Evolutionary conservation across 2,329 filamentous ascomycete species (phyloP).

Genomic region (Paecilomyces niveus): DNA sequence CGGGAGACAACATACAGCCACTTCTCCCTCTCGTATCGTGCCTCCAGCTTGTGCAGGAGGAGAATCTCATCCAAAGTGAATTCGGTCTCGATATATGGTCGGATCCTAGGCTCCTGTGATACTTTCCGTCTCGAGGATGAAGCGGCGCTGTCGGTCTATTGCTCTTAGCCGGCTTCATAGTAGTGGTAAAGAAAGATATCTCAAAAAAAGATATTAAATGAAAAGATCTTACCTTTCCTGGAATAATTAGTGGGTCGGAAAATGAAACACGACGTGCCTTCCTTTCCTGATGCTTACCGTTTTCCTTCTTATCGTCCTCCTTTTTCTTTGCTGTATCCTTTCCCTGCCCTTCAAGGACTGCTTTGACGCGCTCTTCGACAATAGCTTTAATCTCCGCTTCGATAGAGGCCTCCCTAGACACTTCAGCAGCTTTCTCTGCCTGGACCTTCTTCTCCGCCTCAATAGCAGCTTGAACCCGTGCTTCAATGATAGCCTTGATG

Average conservation of each 20-base stretch:
- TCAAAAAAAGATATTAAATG: neutral
- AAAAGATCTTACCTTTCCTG: conserved; percentile 8
- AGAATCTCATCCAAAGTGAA: conserved; percentile 19
- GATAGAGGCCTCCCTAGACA: neutral
- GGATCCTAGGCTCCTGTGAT: conserved; percentile 6
- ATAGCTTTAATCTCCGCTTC: neutral
- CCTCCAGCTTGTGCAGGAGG: conserved; percentile 38
- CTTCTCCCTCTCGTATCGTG: conserved; percentile 34
- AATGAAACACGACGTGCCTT: conserved; percentile 12
- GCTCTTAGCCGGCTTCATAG: neutral
- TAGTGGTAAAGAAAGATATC: neutral
- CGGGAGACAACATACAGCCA: conserved; percentile 42
- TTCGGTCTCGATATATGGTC: conserved; percentile 18
- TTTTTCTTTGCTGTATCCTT: neutral
- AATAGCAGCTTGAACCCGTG: neutral
- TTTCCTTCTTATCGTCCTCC: conserved; percentile 3
- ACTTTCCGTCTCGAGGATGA: neutral
- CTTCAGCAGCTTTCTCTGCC: neutral
- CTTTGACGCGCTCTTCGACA: neutral
- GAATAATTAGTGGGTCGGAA: conserved; percentile 6
- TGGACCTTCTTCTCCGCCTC: conserved; percentile 1
- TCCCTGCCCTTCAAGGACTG: neutral
- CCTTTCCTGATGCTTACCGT: conserved; percentile 1
- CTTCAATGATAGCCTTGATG: conserved; percentile 5
- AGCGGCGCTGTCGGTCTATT: neutral